phyloP scores from a whole-genome alignment of 352 stramenopile species.

The Phytophthora sansomeana region DNA sequence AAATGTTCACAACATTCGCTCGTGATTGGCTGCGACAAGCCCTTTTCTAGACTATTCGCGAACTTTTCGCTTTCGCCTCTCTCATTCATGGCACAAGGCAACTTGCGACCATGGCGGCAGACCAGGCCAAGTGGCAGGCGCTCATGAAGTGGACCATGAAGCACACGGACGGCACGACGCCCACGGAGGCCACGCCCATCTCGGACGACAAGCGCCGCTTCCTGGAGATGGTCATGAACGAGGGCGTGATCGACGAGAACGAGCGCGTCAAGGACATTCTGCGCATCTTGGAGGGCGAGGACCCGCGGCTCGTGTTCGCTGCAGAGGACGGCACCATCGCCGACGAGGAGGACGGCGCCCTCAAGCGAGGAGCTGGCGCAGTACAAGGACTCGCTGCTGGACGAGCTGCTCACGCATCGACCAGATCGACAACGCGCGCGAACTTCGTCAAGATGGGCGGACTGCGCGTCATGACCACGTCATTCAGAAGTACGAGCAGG shows the following conservation, averaged over 20 bases:
- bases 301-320: slow-evolving; percentile 76
- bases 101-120: slow-evolving; percentile 26
- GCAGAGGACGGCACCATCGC: slow-evolving; percentile 46
- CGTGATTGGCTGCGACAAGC: background rate
- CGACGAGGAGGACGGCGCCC: slow-evolving; percentile 45
- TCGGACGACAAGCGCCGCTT: slow-evolving; percentile 81
- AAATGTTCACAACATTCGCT: too few species aligned
- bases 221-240: slow-evolving; percentile 85
- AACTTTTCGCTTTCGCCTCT: background rate
- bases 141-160: slow-evolving; percentile 92
- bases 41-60: slow-evolving; percentile 1
- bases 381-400: slow-evolving; percentile 84
- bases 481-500: slow-evolving; percentile 61
- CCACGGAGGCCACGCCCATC: slow-evolving; percentile 72
- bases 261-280: slow-evolving; percentile 88
- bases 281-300: slow-evolving; percentile 80
- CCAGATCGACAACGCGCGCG: slow-evolving; percentile 90
- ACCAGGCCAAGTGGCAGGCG: slow-evolving; percentile 90
- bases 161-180: slow-evolving; percentile 81
- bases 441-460: slow-evolving; percentile 90
- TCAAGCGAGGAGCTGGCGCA: slow-evolving; percentile 72
- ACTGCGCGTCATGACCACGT: slow-evolving; percentile 63
- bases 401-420: slow-evolving; percentile 89
- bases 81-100: background rate
- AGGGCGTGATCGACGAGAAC: slow-evolving; percentile 87